Base-by-base conservation (phyloP, 495 filamentous ascomycete species). In the Talaromyces liani region DNA sequence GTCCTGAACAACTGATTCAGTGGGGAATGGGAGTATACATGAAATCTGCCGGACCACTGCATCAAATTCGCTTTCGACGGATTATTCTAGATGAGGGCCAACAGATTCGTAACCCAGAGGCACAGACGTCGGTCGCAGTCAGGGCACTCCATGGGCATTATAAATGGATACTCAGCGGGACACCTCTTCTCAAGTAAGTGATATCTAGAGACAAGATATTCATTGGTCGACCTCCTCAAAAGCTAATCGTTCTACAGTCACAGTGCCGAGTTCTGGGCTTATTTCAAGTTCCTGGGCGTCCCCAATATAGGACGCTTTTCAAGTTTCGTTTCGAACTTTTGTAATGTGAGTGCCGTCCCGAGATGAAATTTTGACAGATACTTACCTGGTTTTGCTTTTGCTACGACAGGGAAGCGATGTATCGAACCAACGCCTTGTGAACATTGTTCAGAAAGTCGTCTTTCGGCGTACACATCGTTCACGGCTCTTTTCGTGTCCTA, bases 131-230 rank as follows among this genome's bases (percentile, higher is more conserved):
- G 0, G 71, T 80, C 1, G 83, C 85, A 4, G 86, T 86, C 61
- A 70, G 80, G 8, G 77, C 71, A 4, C 69, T 92, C 0, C 75
- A 72, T 51, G 82, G 77, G 1, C 71, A 77, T 12, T 74, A 82
- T 62, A 79, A 82, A 39, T 91, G 88, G 88, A 73, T 80, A 1
- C 34, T 91, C 0, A 82, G 72, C 12, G 88, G 85, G 1, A 91
- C 87, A 0, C 88, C 86, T 0, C 67, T 88, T n/a, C 68, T 77
- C 5, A 88, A 88, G 72, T 73, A 66, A 60, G 68, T 63, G 34
- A 6, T 36, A 27, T 34, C 6, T 7, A 51, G 36, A 45, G 20
- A 66, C 65, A 72, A 56, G 70, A 69, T 68, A 54, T 55, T 58
- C 33, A 22, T 16, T 10, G 20, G 31, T n/a, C 25, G 27, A 20